A percentile compares a stretch with the other conserved stretches of the same genome.
Conservation (phyloP, 345 rosid species). For the Eucalyptus tenuipes region DNA sequence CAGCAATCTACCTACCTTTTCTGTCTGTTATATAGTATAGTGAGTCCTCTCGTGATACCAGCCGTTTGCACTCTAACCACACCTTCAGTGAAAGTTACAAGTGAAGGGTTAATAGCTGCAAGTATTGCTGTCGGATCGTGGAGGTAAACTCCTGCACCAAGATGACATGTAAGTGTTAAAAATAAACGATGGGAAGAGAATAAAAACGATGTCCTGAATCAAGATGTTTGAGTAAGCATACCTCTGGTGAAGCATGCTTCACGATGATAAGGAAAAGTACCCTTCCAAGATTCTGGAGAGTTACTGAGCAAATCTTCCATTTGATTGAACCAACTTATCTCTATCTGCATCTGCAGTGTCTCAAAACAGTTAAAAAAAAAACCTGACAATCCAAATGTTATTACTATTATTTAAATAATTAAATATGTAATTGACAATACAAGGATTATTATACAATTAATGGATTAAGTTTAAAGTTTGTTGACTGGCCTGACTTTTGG, state of each 20-base stretch:
- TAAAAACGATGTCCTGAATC: neutral
- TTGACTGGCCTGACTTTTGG: neutral
- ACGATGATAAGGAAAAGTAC: constrained; percentile 64
- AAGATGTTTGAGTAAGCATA: constrained; percentile 4
- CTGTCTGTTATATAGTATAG: constrained; percentile 50
- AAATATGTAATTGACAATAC: neutral
- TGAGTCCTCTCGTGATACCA: constrained; percentile 72
- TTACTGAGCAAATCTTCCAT: constrained; percentile 61
- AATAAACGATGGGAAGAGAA: neutral
- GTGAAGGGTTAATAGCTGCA: constrained; percentile 74
- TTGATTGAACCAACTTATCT: constrained; percentile 46
- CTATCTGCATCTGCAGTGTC: constrained; percentile 49
- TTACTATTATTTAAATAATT: neutral
- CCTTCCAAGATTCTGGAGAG: constrained; percentile 57
- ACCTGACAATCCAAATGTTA: neutral
- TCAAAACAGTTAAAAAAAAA: neutral
- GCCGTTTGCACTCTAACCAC: constrained; percentile 75
- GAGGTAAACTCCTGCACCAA: constrained; percentile 70
- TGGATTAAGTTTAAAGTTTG: neutral
- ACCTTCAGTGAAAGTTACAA: constrained; percentile 67
- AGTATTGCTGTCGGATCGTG: constrained; percentile 79
- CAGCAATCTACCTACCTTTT: constrained; percentile 32
- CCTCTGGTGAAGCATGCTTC: constrained; percentile 48
- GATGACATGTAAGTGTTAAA: neutral
- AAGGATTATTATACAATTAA: neutral